phyloP scores from a whole-genome alignment of 805 yeast genomes.

The Pichia eremophila region DNA sequence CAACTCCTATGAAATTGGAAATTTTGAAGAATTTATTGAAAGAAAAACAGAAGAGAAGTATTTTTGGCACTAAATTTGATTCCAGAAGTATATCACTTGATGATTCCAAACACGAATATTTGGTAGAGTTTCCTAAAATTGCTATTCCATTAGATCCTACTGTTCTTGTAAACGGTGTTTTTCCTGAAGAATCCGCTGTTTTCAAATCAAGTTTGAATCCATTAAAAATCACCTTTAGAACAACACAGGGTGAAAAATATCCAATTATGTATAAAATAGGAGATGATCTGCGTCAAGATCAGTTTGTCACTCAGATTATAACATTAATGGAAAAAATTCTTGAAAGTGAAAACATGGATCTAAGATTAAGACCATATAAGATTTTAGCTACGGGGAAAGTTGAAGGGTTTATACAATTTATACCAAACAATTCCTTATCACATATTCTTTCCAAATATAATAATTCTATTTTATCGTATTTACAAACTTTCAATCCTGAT shows the following conservation, averaged over 20 bases:
- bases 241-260: constrained; percentile 39
- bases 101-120: constrained; percentile 15
- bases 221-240: constrained; percentile 64
- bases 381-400: constrained; percentile 84
- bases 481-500: constrained; percentile 60
- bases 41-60: constrained; percentile 37
- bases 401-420: constrained; percentile 89
- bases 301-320: constrained; percentile 88
- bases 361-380: constrained; percentile 78
- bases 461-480: constrained; percentile 61
- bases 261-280: constrained; percentile 92
- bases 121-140: constrained; percentile 40
- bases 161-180: constrained; percentile 59
- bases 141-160: constrained; percentile 80
- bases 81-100: constrained; percentile 3
- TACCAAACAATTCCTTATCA: constrained; percentile 88
- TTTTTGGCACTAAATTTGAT: constrained; percentile 11
- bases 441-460: constrained; percentile 64
- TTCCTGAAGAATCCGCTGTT: constrained; percentile 73
- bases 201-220: constrained; percentile 91
- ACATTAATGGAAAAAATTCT: constrained; percentile 82
- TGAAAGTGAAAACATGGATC: constrained; percentile 81
- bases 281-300: constrained; percentile 94
- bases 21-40: constrained; percentile 47
- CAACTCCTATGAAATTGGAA: constrained; percentile 69